Evolutionary conservation across 2,329 filamentous ascomycete genomes (phyloP).

Genomic region (Cladosporium austrohemisphaericum): DNA sequence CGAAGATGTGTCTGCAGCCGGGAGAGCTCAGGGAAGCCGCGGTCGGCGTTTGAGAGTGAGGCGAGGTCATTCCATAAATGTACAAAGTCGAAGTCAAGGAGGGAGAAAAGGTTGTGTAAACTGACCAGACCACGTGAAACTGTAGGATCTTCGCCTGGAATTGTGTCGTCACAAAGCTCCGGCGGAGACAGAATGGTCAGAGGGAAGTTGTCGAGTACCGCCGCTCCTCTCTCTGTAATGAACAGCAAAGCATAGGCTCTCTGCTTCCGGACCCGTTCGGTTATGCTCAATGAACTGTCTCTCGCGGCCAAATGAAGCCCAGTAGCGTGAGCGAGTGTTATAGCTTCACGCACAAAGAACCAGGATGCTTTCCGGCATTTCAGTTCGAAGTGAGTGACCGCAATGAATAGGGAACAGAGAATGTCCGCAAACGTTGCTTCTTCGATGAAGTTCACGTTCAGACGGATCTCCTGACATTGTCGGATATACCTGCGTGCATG

Average conservation of each 20-base stretch:
- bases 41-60: background rate
- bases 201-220: conserved; percentile 18
- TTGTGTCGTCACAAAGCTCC: background rate
- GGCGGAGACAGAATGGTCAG: conserved; percentile 18
- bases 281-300: background rate
- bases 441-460: conserved; percentile 11
- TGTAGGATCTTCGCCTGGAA: conserved; percentile 17
- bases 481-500: conserved; percentile 14
- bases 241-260: conserved; percentile 19
- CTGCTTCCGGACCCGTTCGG: conserved; percentile 13
- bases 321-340: conserved; percentile 15
- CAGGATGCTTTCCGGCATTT: conserved; percentile 20
- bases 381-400: conserved; percentile 20
- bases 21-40: conserved; percentile 9
- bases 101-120: conserved; percentile 18
- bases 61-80: conserved; percentile 16
- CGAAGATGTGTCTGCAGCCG: conserved; percentile 16
- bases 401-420: conserved; percentile 18
- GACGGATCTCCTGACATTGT: conserved; percentile 15
- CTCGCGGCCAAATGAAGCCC: conserved; percentile 1
- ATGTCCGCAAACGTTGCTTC: conserved; percentile 16
- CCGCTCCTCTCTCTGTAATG: conserved; percentile 20
- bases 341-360: conserved; percentile 21
- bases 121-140: conserved; percentile 16
- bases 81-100: conserved; percentile 18